Evolutionary conservation across 192 early-diverging fungal species (phyloP).

Genomic region (Backusella parvicylindrica): DNA sequence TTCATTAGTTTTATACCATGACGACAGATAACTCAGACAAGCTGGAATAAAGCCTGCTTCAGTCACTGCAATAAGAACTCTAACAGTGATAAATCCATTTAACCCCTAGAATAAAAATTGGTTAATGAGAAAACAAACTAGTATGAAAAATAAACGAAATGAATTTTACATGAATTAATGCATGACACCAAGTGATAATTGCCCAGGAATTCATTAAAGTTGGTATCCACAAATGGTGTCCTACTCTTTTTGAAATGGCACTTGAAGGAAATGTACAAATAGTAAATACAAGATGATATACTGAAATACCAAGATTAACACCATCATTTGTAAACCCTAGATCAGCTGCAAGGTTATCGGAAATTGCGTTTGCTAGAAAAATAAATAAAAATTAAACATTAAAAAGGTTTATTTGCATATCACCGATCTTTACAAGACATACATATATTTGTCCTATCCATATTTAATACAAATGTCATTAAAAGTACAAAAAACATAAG

Average conservation of each 20-base stretch:
- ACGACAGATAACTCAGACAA: slow-evolving; percentile 40
- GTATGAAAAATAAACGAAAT: background rate
- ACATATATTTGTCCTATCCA: slow-evolving; percentile 36
- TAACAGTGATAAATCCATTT: slow-evolving; percentile 37
- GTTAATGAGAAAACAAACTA: background rate
- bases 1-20: slow-evolving; percentile 49
- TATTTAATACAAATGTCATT: slow-evolving; percentile 29
- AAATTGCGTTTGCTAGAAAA: slow-evolving; percentile 36
- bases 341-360: slow-evolving; percentile 42
- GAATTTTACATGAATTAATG: background rate
- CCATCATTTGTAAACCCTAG: slow-evolving; percentile 42
- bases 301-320: slow-evolving; percentile 38
- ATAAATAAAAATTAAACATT: background rate
- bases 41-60: slow-evolving; percentile 43
- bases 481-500: slow-evolving; percentile 56
- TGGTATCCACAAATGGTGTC: slow-evolving; percentile 52
- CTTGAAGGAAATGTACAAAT: slow-evolving; percentile 51
- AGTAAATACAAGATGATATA: slow-evolving; percentile 34
- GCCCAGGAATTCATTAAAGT: slow-evolving; percentile 29
- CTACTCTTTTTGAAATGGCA: slow-evolving; percentile 40
- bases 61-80: slow-evolving; percentile 42
- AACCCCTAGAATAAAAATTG: slow-evolving; percentile 15
- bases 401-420: background rate
- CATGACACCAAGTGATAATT: slow-evolving; percentile 14
- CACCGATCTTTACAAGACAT: background rate